A percentile compares a stretch with the other conserved stretches of the same genome.
Evolutionary conservation across 768 basidiomycete species (phyloP).

Genomic region (Termitomyces heimii): DNA sequence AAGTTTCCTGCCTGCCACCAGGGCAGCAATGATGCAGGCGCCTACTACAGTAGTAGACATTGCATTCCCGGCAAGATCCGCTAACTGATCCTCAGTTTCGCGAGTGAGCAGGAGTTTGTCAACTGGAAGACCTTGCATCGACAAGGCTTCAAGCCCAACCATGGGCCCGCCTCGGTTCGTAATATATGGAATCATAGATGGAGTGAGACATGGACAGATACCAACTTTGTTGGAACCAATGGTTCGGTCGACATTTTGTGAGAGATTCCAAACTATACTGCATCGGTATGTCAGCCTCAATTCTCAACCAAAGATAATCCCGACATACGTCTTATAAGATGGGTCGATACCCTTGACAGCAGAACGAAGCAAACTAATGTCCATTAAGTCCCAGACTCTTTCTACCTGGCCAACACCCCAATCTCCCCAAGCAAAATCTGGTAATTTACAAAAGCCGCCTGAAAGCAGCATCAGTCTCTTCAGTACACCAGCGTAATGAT

Average conservation of each 20-base stretch:
- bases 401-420: constrained; percentile 94
- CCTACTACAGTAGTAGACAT: constrained; percentile 98
- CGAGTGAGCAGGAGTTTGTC: constrained; percentile 89
- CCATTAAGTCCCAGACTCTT: constrained; percentile 93
- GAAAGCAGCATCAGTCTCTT: neutral
- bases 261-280: constrained; percentile 92
- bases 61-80: constrained; percentile 93
- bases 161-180: constrained; percentile 95
- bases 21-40: constrained; percentile 77
- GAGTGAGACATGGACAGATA: constrained; percentile 90
- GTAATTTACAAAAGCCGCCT: constrained; percentile 82
- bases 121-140: constrained; percentile 91
- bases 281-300: constrained; percentile 4
- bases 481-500: neutral
- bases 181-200: constrained; percentile 95
- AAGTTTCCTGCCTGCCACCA: constrained; percentile 61
- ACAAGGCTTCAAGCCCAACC: constrained; percentile 88
- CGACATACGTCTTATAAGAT: constrained; percentile 77
- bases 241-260: constrained; percentile 92
- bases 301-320: constrained; percentile 3
- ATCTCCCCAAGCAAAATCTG: constrained; percentile 90
- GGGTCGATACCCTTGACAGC: constrained; percentile 80
- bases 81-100: constrained; percentile 89
- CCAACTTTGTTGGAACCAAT: constrained; percentile 77
- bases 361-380: constrained; percentile 80